phyloP scores from a whole-genome alignment of 257 asterid species.

The Nicotiana noctiflora region DNA sequence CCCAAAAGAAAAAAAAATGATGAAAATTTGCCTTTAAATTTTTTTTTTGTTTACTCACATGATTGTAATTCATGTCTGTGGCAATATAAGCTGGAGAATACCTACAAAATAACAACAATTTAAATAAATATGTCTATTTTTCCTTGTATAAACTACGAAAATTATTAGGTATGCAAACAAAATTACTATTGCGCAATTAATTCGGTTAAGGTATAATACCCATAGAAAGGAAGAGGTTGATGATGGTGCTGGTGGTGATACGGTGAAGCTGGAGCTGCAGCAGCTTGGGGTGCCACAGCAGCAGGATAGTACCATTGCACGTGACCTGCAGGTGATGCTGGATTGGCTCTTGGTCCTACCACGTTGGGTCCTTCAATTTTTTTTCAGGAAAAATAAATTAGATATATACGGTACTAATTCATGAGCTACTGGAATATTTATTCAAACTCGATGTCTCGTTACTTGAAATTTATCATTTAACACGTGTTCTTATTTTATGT shows the following conservation, averaged over 20 bases:
- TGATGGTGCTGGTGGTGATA: conserved; percentile 52
- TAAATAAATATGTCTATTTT: neutral
- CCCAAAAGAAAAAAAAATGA: neutral
- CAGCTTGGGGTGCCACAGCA: conserved; percentile 33
- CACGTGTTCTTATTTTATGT: neutral
- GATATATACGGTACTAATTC: neutral
- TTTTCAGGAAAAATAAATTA: neutral
- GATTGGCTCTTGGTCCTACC: conserved; percentile 54
- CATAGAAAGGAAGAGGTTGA: conserved; percentile 62
- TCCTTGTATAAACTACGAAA: neutral
- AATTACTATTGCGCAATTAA: too few species aligned
- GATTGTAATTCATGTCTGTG: conserved; percentile 66
- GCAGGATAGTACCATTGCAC: conserved; percentile 76
- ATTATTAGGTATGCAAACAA: too few species aligned
- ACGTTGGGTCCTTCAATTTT: conserved; percentile 43
- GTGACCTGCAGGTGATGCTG: conserved; percentile 47
- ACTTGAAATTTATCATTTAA: too few species aligned
- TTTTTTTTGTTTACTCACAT: conserved; percentile 41
- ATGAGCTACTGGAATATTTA: too few species aligned
- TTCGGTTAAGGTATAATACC: conserved; percentile 25
- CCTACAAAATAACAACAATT: conserved; percentile 13
- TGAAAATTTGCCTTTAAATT: neutral
- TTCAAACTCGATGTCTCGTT: too few species aligned
- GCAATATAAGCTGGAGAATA: conserved; percentile 69
- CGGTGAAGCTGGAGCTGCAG: conserved; percentile 33